phyloP scores from a whole-genome alignment of 2,329 filamentous ascomycete species.

The Epichloe gansuensis region DNA sequence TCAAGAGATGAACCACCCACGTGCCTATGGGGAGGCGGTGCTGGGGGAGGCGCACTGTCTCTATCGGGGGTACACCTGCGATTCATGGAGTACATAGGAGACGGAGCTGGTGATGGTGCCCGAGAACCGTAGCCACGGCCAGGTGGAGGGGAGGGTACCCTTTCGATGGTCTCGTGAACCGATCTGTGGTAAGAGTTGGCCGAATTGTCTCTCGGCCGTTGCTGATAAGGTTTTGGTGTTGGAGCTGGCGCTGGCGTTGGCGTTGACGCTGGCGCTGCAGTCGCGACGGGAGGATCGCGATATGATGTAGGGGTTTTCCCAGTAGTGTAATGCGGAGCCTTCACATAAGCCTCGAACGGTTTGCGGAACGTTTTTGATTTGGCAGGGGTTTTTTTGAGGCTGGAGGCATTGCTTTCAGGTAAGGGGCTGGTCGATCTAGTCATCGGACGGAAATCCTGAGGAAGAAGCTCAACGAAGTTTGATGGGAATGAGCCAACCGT shows the following conservation, averaged over 20 bases:
- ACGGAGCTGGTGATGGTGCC: constrained; percentile 17
- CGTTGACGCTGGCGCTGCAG: constrained; percentile 11
- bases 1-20: constrained; percentile 20
- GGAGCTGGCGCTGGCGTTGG: constrained; percentile 12
- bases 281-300: constrained; percentile 25
- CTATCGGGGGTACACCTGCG: constrained; percentile 18
- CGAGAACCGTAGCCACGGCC: constrained; percentile 18
- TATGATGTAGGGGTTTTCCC: constrained; percentile 48
- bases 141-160: constrained; percentile 12
- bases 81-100: constrained; percentile 13
- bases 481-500: constrained; percentile 90
- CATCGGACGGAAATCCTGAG: constrained; percentile 70
- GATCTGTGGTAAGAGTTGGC: constrained; percentile 17
- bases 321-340: constrained; percentile 52
- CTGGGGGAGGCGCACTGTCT: constrained; percentile 62
- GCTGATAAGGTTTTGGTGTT: constrained; percentile 7
- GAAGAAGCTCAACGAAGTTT: constrained; percentile 89
- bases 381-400: constrained; percentile 39
- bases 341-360: constrained; percentile 54
- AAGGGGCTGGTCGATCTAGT: constrained; percentile 48
- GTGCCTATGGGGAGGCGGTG: constrained; percentile 74
- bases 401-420: constrained; percentile 40
- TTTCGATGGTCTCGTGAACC: constrained; percentile 10
- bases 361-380: constrained; percentile 53
- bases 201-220: constrained; percentile 10